Evolutionary conservation across 2,329 filamentous ascomycete genomes (phyloP).

Genomic region (Penicillium sp.): DNA sequence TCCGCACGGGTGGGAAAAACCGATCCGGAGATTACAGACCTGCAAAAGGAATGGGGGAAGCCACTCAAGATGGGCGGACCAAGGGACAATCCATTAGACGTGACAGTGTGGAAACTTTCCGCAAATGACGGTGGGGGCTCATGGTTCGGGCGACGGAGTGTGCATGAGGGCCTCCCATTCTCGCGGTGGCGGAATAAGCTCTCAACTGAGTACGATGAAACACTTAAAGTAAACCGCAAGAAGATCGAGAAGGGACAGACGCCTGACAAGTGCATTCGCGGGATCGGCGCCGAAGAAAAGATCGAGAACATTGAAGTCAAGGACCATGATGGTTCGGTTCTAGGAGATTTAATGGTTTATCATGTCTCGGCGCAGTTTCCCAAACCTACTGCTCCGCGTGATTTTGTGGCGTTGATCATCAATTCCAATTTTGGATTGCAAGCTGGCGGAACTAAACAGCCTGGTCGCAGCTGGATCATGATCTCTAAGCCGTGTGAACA

Average conservation of each 20-base stretch:
- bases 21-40: slow-evolving; percentile 54
- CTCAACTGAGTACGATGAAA: slow-evolving; percentile 76
- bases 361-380: slow-evolving; percentile 87
- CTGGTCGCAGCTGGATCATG: slow-evolving; percentile 74
- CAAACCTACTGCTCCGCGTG: slow-evolving; percentile 80
- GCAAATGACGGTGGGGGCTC: slow-evolving; percentile 78
- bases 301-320: slow-evolving; percentile 64
- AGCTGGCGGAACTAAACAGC: slow-evolving; percentile 23
- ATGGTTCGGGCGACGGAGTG: slow-evolving; percentile 85
- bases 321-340: slow-evolving; percentile 35
- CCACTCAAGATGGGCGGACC: slow-evolving; percentile 62
- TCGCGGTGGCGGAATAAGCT: slow-evolving; percentile 75
- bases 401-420: slow-evolving; percentile 79
- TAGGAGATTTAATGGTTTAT: slow-evolving; percentile 60
- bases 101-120: slow-evolving; percentile 76
- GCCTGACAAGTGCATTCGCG: slow-evolving; percentile 75
- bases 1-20: slow-evolving; percentile 51
- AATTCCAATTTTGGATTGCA: slow-evolving; percentile 55
- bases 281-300: slow-evolving; percentile 76
- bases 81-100: slow-evolving; percentile 71
- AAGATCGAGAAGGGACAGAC: slow-evolving; percentile 66
- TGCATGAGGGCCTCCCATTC: slow-evolving; percentile 77
- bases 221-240: slow-evolving; percentile 66
- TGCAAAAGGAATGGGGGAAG: slow-evolving; percentile 85
- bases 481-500: slow-evolving; percentile 83